These are phyloP conservation scores for Arthrobotrys sinensis DNA, from an alignment of 2,329 filamentous ascomycete genomes.

Conservation along the genomic window DNA sequence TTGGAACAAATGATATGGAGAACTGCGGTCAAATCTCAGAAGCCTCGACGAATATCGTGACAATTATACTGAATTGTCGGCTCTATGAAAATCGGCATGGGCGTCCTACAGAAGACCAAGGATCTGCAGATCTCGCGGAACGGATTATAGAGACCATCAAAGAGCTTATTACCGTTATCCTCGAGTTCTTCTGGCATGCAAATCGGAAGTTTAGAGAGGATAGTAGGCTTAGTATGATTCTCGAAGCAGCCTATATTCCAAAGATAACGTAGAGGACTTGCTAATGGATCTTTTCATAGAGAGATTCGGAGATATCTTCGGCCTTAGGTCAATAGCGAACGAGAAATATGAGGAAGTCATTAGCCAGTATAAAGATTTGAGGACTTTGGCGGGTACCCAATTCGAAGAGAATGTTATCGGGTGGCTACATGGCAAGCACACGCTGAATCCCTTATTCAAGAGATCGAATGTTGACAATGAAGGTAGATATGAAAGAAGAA, in stretches of 20 bases:
- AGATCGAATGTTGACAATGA: no score
- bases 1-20: slow-evolving; percentile 53
- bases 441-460: neutral
- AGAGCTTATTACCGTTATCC: slow-evolving; percentile 38
- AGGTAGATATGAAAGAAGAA: slow-evolving; percentile 32
- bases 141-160: slow-evolving; percentile 37
- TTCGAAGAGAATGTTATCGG: slow-evolving; percentile 51
- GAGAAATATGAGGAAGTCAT: slow-evolving; percentile 51
- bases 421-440: slow-evolving; percentile 32
- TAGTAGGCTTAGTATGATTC: slow-evolving; percentile 37
- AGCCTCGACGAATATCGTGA: slow-evolving; percentile 43
- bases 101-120: neutral
- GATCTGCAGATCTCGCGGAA: slow-evolving; percentile 14
- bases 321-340: slow-evolving; percentile 29
- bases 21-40: slow-evolving; percentile 50
- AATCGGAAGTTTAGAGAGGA: slow-evolving; percentile 48
- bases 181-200: slow-evolving; percentile 53
- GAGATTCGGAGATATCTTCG: slow-evolving; percentile 47
- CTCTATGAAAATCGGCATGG: slow-evolving; percentile 51
- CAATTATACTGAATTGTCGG: slow-evolving; percentile 46
- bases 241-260: neutral
- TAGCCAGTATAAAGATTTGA: slow-evolving; percentile 41
- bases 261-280: neutral
- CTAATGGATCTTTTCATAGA: slow-evolving; percentile 9
- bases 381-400: slow-evolving; percentile 18